Percentiles rank a stretch among this genome's conserved stretches.
phyloP scores from a whole-genome alignment of 1,284 basidiomycete genomes.

The Pholiota adiposa region DNA sequence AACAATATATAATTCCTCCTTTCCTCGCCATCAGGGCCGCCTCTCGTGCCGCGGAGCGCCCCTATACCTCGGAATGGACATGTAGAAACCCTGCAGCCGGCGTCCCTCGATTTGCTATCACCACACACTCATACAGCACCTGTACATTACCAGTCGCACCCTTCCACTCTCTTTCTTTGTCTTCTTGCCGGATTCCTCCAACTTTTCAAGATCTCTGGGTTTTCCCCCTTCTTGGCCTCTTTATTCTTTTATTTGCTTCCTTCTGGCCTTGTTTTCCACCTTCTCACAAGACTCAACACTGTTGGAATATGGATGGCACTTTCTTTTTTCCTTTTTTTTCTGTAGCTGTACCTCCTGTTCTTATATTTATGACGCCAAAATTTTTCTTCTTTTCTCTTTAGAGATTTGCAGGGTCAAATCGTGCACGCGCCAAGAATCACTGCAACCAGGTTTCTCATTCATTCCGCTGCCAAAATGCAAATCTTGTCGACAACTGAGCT shows the following conservation, averaged over 20 bases:
- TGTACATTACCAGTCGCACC: conserved; percentile 26
- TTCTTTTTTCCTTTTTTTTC: conserved; percentile 11
- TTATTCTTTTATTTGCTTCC: conserved; percentile 4
- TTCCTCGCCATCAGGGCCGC: conserved; percentile 1
- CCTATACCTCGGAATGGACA: conserved; percentile 22
- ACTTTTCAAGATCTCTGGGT: conserved; percentile 6
- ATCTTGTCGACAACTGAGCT: too few relatives aligned
- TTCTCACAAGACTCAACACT: conserved; percentile 17
- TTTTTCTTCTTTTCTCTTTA: conserved; percentile 9
- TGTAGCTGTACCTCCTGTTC: conserved; percentile 23
- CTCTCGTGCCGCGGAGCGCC: conserved; percentile 9
- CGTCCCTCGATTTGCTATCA: conserved; percentile 18
- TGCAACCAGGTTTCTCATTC: background rate
- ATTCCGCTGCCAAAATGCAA: too few relatives aligned
- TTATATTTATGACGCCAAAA: conserved; percentile 23
- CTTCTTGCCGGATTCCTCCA: conserved; percentile 19
- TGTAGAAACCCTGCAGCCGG: conserved; percentile 16
- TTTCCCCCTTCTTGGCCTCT: background rate
- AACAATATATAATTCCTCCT: conserved; percentile 9
- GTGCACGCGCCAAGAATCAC: background rate
- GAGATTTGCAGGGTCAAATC: background rate
- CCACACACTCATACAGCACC: conserved; percentile 19
- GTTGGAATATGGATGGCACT: conserved; percentile 18
- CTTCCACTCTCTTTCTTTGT: conserved; percentile 15
- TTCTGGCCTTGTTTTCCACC: conserved; percentile 5